Base-by-base conservation (phyloP, 2,329 filamentous ascomycete genomes). In the Diatrype stigma region DNA sequence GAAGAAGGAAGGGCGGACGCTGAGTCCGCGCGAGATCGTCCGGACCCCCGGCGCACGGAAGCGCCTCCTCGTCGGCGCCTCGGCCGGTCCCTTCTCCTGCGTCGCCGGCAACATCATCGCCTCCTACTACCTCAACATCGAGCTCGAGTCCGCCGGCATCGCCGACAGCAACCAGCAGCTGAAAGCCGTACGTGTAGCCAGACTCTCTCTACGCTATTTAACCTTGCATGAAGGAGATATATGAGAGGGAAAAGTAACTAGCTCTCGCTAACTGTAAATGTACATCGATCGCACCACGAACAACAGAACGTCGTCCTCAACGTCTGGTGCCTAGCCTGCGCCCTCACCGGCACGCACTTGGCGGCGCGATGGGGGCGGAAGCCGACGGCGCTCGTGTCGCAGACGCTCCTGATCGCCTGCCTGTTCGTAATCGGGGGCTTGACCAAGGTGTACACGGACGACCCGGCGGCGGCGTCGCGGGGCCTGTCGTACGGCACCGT, bases 361-460 rank as follows among this genome's bases (percentile, higher is more conserved):
- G 64, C 66, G 0, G 70, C 72, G 16, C 61, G 47, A 22, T 70
- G 72, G 66, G 76, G 77, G 7, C 70, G 77, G 10, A 77, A 74
- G 51, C 63, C 67, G 1, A 72, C 70, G 1, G 73, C 72, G 3
- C 56, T 75, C 4, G 52, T 72, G 10, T 73, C 70, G 0, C 67
- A 73, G 45, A 50, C 51, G 12, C 56, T 72, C 11, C 56, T 75
- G 6, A 67, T 70, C 2, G 48, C 72, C 19, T 78, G 72, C 37
- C 69, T 81, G 1, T 80, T 80, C 56, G 66, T 80, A 48, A 73
- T 80, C 37, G 77, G 78, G 2, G 75, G 68, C 2, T 62, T 82
- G 3, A 73, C 74, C 5, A 79, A 79, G 53, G 55, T 62, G 17
- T 71, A 67, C 23, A 60, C 60, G 11, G 64, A 65, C 45, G 45